Conservation (phyloP, 495 filamentous ascomycete species). For the Penicillium subrubescens region DNA sequence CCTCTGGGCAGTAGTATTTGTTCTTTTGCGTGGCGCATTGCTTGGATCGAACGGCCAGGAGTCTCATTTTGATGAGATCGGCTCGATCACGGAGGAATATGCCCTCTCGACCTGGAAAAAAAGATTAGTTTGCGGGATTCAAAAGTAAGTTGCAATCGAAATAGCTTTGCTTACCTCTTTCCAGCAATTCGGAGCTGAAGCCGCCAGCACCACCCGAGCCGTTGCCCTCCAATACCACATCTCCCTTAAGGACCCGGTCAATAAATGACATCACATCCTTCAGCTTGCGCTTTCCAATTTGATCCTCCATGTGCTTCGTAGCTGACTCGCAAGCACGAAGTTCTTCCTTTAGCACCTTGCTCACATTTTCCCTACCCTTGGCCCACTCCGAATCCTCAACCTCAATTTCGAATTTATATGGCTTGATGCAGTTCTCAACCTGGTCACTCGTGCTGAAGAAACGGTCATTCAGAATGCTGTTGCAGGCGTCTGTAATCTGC, state of each 20-base stretch:
- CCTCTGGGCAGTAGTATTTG: conserved; percentile 95
- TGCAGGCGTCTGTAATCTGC: conserved; percentile 86
- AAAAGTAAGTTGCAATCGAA: too few relatives aligned
- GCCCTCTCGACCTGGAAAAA: conserved; percentile 73
- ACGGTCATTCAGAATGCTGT: conserved; percentile 85
- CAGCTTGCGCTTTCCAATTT: conserved; percentile 76
- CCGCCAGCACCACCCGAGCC: conserved; percentile 85
- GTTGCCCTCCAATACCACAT: conserved; percentile 80
- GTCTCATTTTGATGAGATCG: conserved; percentile 85
- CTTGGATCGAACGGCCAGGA: conserved; percentile 80
- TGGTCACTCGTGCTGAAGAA: conserved; percentile 97
- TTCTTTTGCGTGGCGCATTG: conserved; percentile 81
- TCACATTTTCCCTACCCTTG: conserved; percentile 77
- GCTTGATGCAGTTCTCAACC: conserved; percentile 99
- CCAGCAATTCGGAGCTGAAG: conserved; percentile 79
- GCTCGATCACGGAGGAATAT: conserved; percentile 90
- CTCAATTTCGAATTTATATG: conserved; percentile 97
- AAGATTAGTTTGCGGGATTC: conserved; percentile 24
- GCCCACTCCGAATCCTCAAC: conserved; percentile 88
- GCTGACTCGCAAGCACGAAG: conserved; percentile 80
- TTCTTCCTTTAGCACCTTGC: conserved; percentile 78
- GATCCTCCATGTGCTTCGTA: conserved; percentile 70
- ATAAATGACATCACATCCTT: conserved; percentile 90
- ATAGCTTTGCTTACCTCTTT: conserved; percentile 61
- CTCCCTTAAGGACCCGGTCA: conserved; percentile 82